Evolutionary conservation across 1,284 basidiomycete species (phyloP).

Genomic region (Ceratobasidium theobromae): DNA sequence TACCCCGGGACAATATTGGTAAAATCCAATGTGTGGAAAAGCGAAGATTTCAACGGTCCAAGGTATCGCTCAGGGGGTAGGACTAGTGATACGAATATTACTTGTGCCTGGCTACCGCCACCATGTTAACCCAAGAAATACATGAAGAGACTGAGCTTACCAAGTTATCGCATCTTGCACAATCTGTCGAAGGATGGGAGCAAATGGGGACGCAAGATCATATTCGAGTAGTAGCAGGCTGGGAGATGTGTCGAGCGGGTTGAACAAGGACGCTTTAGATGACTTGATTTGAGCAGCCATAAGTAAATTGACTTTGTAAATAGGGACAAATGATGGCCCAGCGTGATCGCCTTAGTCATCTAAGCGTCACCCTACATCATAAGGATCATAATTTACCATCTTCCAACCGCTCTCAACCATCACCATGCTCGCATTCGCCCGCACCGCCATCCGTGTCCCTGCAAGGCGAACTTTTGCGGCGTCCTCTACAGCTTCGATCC

Average conservation of each 20-base stretch:
- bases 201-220: constrained; percentile 1
- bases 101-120: not conserved
- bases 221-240: constrained; percentile 11
- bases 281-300: not conserved
- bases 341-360: not conserved
- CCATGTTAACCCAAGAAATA: not conserved
- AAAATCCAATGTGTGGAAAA: not conserved
- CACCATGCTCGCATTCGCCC: constrained; percentile 54
- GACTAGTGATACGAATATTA: constrained; percentile 4
- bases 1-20: not conserved
- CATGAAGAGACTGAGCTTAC: not conserved
- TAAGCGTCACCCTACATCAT: constrained; percentile 9
- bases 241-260: not conserved
- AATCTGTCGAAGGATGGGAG: not conserved
- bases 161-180: not conserved
- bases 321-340: not conserved
- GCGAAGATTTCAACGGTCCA: not conserved
- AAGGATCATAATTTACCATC: no score
- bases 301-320: not conserved
- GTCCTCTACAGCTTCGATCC: constrained; percentile 43
- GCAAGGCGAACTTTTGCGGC: constrained; percentile 48
- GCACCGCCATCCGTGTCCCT: constrained; percentile 40
- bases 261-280: not conserved
- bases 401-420: constrained; percentile 4
- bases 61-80: not conserved